Evolutionary conservation across 768 basidiomycete species (phyloP).

Genomic region (Strobilomyces confusus): DNA sequence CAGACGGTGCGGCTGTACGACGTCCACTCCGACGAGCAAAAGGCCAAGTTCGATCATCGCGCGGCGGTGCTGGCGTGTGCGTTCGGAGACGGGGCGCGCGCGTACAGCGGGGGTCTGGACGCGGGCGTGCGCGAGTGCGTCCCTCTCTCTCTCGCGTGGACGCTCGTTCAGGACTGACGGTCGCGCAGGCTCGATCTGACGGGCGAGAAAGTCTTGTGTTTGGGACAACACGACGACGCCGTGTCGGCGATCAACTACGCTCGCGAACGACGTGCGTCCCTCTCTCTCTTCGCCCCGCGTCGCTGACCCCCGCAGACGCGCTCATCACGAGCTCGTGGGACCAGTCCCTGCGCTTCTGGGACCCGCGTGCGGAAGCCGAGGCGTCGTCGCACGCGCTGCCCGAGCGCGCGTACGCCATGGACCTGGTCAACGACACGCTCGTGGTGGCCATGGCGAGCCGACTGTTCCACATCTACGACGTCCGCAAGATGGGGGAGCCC

Average conservation of each 20-base stretch:
- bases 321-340: slow-evolving; percentile 94
- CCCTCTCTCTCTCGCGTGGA: too few relatives aligned
- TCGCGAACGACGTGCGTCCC: slow-evolving; percentile 44
- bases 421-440: slow-evolving; percentile 70
- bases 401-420: slow-evolving; percentile 83
- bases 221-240: slow-evolving; percentile 80
- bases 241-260: slow-evolving; percentile 76
- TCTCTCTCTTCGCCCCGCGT: too few relatives aligned
- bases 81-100: slow-evolving; percentile 63
- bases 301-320: slow-evolving; percentile 40
- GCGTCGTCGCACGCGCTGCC: slow-evolving; percentile 63
- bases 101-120: slow-evolving; percentile 85
- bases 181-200: slow-evolving; percentile 60
- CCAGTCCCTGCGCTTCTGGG: slow-evolving; percentile 83
- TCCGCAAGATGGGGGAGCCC: slow-evolving; percentile 71
- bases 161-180: background rate
- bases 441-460: slow-evolving; percentile 94
- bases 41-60: slow-evolving; percentile 82
- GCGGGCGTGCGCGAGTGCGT: slow-evolving; percentile 73
- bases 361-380: slow-evolving; percentile 61
- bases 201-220: slow-evolving; percentile 62
- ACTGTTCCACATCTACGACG: slow-evolving; percentile 84
- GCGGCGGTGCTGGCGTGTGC: slow-evolving; percentile 84
- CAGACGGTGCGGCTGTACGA: slow-evolving; percentile 62
- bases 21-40: slow-evolving; percentile 54